phyloP scores from a whole-genome alignment of 441 rosid genomes.

The Macaranga tanarius region DNA sequence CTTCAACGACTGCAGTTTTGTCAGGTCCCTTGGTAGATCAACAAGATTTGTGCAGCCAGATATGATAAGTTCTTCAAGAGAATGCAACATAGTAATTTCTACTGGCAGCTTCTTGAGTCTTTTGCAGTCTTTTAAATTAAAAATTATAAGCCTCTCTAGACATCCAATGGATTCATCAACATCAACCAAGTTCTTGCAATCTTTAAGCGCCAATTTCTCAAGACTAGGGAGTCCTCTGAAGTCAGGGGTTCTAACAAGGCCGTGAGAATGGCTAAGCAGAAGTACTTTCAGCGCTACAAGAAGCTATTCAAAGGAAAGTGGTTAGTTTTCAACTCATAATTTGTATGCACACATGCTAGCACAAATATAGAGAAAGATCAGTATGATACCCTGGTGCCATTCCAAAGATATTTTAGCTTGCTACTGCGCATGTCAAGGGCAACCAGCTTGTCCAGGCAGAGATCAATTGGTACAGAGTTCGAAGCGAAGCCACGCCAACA shows the following conservation, averaged over 20 bases:
- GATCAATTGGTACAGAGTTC: slow-evolving; percentile 22
- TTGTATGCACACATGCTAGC: no score
- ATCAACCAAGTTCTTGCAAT: slow-evolving; percentile 24
- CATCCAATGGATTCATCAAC: slow-evolving; percentile 23
- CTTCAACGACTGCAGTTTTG: slow-evolving; percentile 28
- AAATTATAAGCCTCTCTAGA: slow-evolving; percentile 16
- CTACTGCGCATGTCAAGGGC: slow-evolving; percentile 28
- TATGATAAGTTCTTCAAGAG: slow-evolving; percentile 29
- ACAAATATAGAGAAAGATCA: background rate
- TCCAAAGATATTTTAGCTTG: slow-evolving; percentile 26
- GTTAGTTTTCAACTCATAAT: background rate
- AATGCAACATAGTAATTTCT: slow-evolving; percentile 33
- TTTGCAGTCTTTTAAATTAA: slow-evolving; percentile 22
- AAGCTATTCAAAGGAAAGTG: slow-evolving; percentile 20
- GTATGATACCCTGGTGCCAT: slow-evolving; percentile 24
- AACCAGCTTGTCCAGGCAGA: slow-evolving; percentile 24
- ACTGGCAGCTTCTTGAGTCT: slow-evolving; percentile 22
- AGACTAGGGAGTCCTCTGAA: slow-evolving; percentile 27
- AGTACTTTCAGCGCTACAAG: slow-evolving; percentile 27
- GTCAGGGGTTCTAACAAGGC: slow-evolving; percentile 32
- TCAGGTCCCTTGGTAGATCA: slow-evolving; percentile 15
- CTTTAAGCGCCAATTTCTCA: slow-evolving; percentile 27
- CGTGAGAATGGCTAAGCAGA: slow-evolving; percentile 26
- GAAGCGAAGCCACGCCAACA: slow-evolving; percentile 31
- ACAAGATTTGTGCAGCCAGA: slow-evolving; percentile 35